Base-by-base conservation (phyloP, 768 basidiomycete genomes). In the Amanita jacksonii region DNA sequence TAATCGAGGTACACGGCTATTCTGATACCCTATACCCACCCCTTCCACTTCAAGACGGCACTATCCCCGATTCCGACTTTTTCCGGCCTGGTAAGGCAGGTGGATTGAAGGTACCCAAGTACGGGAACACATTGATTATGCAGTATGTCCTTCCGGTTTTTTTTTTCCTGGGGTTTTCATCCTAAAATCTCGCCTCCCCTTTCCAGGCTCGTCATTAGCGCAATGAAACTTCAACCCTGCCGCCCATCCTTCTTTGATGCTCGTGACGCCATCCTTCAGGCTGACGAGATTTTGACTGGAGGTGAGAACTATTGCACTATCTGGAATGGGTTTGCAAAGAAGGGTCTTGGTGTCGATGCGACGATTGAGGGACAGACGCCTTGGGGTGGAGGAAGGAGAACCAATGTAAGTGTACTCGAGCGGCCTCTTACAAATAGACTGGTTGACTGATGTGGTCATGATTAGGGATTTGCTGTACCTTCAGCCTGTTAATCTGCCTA, bases 211-310 rank as follows among this genome's bases (percentile, higher is more conserved):
- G 82, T 96, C 33, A 43, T 98, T 22, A 81, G 84, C 57, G 92
- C 73, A 8, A 94, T 99, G 92, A 97, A 97, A 73, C 68, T 96
- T 34, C 93, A 97, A 58, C 79, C 82, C 3, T 99, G 94, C 66
- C 74, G 83, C 20, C 94, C 94, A 15, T 73, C 70, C 36, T 93
- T 94, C 81, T 86, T 91, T 55, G 81, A 91, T 45, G 85, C 91
- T 13, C 79, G 91, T 48, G 81, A 84, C 59, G 87, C 90, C 12
- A 91, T 94, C 60, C 77, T 94, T 51, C 81, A 89, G 52, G 92
- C 94, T 16, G 94, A 97, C 60, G 68, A 88, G 58, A 64, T 86
- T 34, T 73, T 96, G 47, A 97, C 94, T 3, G 87, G 81, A 10
- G 94, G 94, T 3, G 88, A 91, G 75, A 99, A 99, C 71, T 68